Base-by-base conservation (phyloP, 768 basidiomycete species). In the Crucibulum laeve region DNA sequence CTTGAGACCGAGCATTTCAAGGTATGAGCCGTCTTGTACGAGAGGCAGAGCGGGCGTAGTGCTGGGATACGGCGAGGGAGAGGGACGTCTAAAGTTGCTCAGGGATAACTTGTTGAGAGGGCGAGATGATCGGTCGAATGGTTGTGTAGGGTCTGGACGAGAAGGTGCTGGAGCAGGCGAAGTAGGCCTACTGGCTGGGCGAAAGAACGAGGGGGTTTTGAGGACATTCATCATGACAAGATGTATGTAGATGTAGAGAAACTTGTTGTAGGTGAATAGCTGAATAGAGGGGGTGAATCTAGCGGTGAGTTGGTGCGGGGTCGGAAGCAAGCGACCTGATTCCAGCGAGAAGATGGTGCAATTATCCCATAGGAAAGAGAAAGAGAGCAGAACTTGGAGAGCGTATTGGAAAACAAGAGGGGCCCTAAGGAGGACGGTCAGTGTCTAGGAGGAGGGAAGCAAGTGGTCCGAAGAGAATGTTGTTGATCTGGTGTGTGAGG, bases 11-110 rank as follows among this genome's bases (percentile, higher is more conserved):
- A 91, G 76, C 45, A 80, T 77, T 57, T 89, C 84, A 42, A 90
- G 70, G 62, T 89, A 91, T 10, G 86, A 86, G 44, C 84, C 85
- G 60, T 90, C 87, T 51, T 87, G 87, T 23, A 83, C 64, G 24
- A 82, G 73, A 5, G 77, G 68, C n/a, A n/a, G 28, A 3, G 70
- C 57, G 4, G 71, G 67, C 10, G 64, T 51, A 3, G 69, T 55
- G 37, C 53, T 54, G 3, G 68, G 52, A 14, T 51, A 50, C 0
- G 72, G 62, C 11, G 80, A 69, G 11, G 78, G 72, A 2, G 82
- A 69, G 7, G 77, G 68, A 25, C 77, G 76, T 48, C 77, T 71
- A 59, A 86, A 81, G 51, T 62, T 74, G 49, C 72, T 73, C 51
- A 84, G 63, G 17, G 82, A 75, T 30, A 84, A 62, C 55, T 77